Percentiles rank a stretch among this genome's conserved stretches.
Evolutionary conservation across 768 basidiomycete species (phyloP).

Genomic region (Suillus clintonianus): DNA sequence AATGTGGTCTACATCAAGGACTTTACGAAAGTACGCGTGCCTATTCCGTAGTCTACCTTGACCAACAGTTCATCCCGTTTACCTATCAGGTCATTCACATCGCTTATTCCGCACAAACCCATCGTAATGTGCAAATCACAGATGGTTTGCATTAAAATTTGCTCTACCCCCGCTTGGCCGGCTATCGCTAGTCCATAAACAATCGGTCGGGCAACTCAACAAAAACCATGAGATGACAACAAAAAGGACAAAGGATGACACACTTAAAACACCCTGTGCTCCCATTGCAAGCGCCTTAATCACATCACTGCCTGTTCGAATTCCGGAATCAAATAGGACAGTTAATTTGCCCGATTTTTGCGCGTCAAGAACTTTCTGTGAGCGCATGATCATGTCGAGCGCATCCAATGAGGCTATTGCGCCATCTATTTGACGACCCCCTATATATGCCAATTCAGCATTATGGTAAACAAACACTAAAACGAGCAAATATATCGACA

Average conservation of each 20-base stretch:
- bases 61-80: conserved; percentile 36
- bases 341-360: conserved; percentile 63
- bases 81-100: conserved; percentile 38
- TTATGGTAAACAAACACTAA: neutral
- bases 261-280: conserved; percentile 51
- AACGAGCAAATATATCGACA: neutral
- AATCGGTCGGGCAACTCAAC: conserved; percentile 41
- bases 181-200: conserved; percentile 51
- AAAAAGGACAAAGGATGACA: conserved; percentile 11
- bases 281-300: conserved; percentile 59
- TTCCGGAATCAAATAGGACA: conserved; percentile 68
- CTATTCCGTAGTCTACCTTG: conserved; percentile 32
- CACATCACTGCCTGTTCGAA: conserved; percentile 55
- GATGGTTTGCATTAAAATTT: conserved; percentile 45
- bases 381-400: conserved; percentile 67
- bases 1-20: neutral
- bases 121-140: conserved; percentile 46
- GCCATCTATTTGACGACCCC: conserved; percentile 78
- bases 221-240: neutral
- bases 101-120: conserved; percentile 42
- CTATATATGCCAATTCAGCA: conserved; percentile 31
- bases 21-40: neutral
- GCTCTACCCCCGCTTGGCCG: conserved; percentile 50
- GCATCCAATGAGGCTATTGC: conserved; percentile 73
- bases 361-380: conserved; percentile 55